Evolutionary conservation across 345 rosid genomes (phyloP).

Genomic region (Heritiera littoralis): DNA sequence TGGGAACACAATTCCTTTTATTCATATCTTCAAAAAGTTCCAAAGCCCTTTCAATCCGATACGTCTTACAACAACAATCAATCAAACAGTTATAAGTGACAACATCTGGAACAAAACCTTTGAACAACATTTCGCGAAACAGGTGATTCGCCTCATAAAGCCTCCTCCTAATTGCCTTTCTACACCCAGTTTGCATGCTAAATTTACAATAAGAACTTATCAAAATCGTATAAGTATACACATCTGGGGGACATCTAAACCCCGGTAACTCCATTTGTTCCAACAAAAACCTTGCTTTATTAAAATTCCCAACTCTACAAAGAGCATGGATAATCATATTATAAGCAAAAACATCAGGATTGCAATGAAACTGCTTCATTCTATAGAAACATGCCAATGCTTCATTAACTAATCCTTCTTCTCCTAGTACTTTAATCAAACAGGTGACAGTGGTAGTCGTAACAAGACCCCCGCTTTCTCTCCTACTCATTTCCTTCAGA

Average conservation of each 20-base stretch:
- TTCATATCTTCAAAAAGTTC: conserved; percentile 80
- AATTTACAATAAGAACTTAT: conserved; percentile 75
- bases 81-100: conserved; percentile 87
- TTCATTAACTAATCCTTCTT: conserved; percentile 80
- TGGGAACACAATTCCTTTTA: conserved; percentile 67
- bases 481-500: conserved; percentile 52
- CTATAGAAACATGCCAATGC: conserved; percentile 65
- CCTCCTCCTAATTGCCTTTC: conserved; percentile 78
- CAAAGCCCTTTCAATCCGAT: conserved; percentile 69
- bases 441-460: conserved; percentile 58
- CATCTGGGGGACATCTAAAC: conserved; percentile 69
- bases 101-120: conserved; percentile 79
- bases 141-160: conserved; percentile 85
- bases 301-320: conserved; percentile 77
- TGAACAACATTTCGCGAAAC: conserved; percentile 81
- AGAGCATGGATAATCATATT: conserved; percentile 71
- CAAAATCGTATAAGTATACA: conserved; percentile 67
- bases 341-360: conserved; percentile 77
- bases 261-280: conserved; percentile 89
- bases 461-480: conserved; percentile 40
- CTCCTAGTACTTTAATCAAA: conserved; percentile 93
- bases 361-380: conserved; percentile 73
- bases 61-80: conserved; percentile 81
- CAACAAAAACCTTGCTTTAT: conserved; percentile 69
- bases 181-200: conserved; percentile 78